Evolutionary conservation across 208 protist genomes (phyloP).

Genomic region (Herpetomonas samuelpessoai): DNA sequence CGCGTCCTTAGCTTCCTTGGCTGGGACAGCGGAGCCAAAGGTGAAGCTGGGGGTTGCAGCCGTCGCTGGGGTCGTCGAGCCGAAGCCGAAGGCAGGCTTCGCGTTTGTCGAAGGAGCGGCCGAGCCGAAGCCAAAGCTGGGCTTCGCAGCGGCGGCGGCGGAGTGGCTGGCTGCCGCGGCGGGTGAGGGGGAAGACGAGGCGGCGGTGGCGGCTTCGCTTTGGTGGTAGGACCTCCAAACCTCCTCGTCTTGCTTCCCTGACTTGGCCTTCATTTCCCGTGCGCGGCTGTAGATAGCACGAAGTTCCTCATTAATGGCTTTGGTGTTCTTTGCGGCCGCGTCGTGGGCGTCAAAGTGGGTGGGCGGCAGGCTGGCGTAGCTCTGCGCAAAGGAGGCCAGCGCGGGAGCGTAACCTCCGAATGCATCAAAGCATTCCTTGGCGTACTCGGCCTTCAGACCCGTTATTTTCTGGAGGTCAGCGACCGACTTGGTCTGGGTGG

Average conservation of each 20-base stretch:
- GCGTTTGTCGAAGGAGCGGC: too few species aligned
- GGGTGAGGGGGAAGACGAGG: background rate
- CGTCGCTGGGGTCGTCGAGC: too few species aligned
- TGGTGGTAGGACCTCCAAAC: constrained; percentile 52
- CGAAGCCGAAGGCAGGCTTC: constrained; percentile 10
- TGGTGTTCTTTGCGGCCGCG: constrained; percentile 27
- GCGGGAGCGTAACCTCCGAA: constrained; percentile 60
- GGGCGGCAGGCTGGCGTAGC: constrained; percentile 39
- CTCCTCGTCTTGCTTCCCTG: constrained; percentile 35
- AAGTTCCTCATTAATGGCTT: constrained; percentile 70
- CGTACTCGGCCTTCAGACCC: constrained; percentile 44
- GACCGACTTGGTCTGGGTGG: constrained; percentile 17
- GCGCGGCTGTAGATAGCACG: constrained; percentile 56
- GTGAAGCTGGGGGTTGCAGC: too few species aligned
- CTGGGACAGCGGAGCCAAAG: too few species aligned
- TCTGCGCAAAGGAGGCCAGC: constrained; percentile 80
- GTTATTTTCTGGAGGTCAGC: constrained; percentile 60
- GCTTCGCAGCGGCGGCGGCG: background rate
- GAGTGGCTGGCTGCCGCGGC: constrained; percentile 7
- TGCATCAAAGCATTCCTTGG: constrained; percentile 57
- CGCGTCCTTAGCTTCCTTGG: too few species aligned
- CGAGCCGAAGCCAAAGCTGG: constrained; percentile 6
- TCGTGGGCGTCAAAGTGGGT: constrained; percentile 48
- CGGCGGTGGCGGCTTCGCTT: background rate
- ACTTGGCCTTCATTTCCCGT: constrained; percentile 40